Base-by-base conservation (phyloP, 2,329 filamentous ascomycete species). In the Emmonsia crescens region DNA sequence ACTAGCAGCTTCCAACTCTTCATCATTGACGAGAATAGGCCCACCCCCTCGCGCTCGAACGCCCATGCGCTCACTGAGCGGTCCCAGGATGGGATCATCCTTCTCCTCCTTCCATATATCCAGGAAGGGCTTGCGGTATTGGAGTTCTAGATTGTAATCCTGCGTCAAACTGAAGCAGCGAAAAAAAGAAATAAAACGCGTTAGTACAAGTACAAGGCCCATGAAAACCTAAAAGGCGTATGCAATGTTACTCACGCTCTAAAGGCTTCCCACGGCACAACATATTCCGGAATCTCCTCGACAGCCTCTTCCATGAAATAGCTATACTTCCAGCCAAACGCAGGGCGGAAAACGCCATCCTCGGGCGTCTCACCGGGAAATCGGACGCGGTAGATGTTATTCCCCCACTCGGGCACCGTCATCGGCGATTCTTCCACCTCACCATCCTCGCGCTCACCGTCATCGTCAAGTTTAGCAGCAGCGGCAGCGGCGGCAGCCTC, bases 211-310 rank as follows among this genome's bases (percentile, higher is more conserved):
- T 19, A 48, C 21, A 24, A 48, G 46, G 14, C 38, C 19, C 31
- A 31, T 8, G 54, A 27, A 60, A 5, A 31, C 29, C 1, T 27
- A n/a, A 29, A 16, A 52, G 24, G 27, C 40, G 27, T 29, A 42
- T 29, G 38, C 51, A n/a, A 33, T 48, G 33, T 24, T 42, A 70
- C 75, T 71, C 66, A 79, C 70, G 91, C 92, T 76, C 94, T 89
- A 78, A 99, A 97, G 0, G 91, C 92, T 73, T 96, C 92, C 93
- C 94, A 99, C 0, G 94, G 94, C 1, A 99, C 94, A 1, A 99
- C 93, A 72, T 96, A 99, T 77, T 99, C 94, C 2, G 94, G 93
- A 8, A 96, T 90, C 71, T 92, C 89, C 73, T 97, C 93, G 24
- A 99, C 94, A 0, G 94, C 94, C 76, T 99, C 94, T 69, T 94